These are phyloP conservation scores for Nicotiana sylvestris DNA, from an alignment of 257 asterid species.

Conservation along the genomic window DNA sequence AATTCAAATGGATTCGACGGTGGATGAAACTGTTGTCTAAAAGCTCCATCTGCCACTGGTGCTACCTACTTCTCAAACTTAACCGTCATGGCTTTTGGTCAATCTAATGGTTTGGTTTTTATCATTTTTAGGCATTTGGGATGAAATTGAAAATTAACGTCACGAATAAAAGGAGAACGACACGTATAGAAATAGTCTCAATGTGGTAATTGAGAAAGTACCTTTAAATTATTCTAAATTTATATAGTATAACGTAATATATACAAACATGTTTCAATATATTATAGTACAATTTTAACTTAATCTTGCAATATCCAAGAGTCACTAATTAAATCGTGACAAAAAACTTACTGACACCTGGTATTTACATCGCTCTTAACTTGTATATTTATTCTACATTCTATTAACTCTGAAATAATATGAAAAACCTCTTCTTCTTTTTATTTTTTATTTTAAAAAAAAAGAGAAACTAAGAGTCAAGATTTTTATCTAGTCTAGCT, in stretches of 20 bases:
- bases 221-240: not conserved
- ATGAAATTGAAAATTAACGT: not conserved
- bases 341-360: too few relatives aligned
- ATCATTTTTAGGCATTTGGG: not conserved
- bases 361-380: too few relatives aligned
- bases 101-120: not conserved
- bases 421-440: too few relatives aligned
- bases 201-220: not conserved
- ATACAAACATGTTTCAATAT: not conserved
- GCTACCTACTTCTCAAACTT: slow-evolving; percentile 8
- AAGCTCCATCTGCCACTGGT: not conserved
- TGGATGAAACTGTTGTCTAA: too few relatives aligned
- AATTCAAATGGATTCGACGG: too few relatives aligned
- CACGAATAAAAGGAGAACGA: not conserved
- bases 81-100: not conserved
- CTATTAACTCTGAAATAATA: too few relatives aligned
- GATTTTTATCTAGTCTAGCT: not conserved
- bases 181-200: not conserved
- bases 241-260: not conserved
- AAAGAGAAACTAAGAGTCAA: not conserved
- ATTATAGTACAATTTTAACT: too few relatives aligned
- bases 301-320: not conserved
- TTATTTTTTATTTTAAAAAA: too few relatives aligned
- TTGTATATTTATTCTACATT: too few relatives aligned
- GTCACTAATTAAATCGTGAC: not conserved